Evolutionary conservation across 2,329 filamentous ascomycete genomes (phyloP), one percentile per base, ranked within the genome.

Genomic region (Beauveria sp.): DNA sequence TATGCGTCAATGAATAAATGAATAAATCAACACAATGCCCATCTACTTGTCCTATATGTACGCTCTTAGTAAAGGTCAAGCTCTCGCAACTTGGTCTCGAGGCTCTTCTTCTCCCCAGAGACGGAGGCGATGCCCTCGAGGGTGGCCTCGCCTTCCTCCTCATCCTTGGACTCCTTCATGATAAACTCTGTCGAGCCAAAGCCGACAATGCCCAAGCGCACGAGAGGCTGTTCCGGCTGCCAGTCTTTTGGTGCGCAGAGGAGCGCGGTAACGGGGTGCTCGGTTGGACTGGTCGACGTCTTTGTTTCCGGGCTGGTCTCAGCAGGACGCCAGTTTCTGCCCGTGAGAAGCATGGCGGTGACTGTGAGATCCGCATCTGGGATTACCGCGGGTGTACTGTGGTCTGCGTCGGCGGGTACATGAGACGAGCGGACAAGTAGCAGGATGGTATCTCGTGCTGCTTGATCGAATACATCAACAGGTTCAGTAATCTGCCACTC

Each of bases 11-110:
- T 52, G 50, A 52, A 52, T 6, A 22, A 38, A 38, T 38, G 34
- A 16, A 43, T 10, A 24, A 52, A 38, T 38, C 34, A 51, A 52
- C 10, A 40, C 22, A 20, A 34, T 3, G 4, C 3, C 50, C 10
- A n/a, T 22, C 10, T 20, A 38, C 18, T 1, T 16, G 2, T 24
- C 9, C 18, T 52, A 51, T 34, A 20, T 18, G 1, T 14, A 9
- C 24, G 2, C n/a, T 28, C 18, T 65, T 64, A 75, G 61, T 73
- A 73, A n/a, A 75, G 66, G 54, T 75, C 73, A 53, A 75, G 62
- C 63, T 74, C 72, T 56, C 68, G 67, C 57, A 74, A 8, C 55
- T 64, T 61, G 24, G 75, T 65, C 58, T 65, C 66, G 28, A 73
- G 46, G 53, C 69, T 68, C 52, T 63, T 67, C 40, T 63, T 67